A percentile compares a stretch with the other conserved stretches of the same genome.
phyloP scores from a whole-genome alignment of 257 asterid species.

The Primulina tabacum region DNA sequence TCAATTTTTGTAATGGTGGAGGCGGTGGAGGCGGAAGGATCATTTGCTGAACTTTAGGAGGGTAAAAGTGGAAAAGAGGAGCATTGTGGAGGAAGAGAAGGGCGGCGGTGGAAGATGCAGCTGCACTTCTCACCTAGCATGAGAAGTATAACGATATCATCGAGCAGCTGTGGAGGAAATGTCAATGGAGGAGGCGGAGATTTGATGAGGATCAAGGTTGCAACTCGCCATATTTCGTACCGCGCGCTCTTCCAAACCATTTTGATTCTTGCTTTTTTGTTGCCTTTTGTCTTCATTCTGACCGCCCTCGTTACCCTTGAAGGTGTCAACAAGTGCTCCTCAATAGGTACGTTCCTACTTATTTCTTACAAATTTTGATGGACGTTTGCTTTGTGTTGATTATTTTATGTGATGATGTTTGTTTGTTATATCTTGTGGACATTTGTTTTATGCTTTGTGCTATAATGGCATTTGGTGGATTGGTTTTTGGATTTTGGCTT shows the following conservation, averaged over 20 bases:
- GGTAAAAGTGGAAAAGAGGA: conserved; percentile 21
- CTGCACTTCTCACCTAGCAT: conserved; percentile 99
- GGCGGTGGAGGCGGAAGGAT: conserved; percentile 20
- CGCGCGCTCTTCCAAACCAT: conserved; percentile 80
- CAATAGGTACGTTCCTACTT: conserved; percentile 54
- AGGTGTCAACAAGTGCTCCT: conserved; percentile 98
- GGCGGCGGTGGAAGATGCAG: conserved; percentile 65
- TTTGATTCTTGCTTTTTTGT: conserved; percentile 74
- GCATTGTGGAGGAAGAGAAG: conserved; percentile 17
- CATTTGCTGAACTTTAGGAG: conserved; percentile 29
- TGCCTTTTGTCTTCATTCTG: conserved; percentile 91
- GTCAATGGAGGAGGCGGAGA: conserved; percentile 59
- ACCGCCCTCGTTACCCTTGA: conserved; percentile 92
- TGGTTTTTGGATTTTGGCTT: too few species aligned
- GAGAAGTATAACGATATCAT: conserved; percentile 98
- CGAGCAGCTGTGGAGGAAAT: conserved; percentile 57
- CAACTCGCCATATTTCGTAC: conserved; percentile 79
- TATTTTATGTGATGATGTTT: neutral
- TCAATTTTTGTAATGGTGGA: conserved; percentile 26
- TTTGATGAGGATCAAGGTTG: conserved; percentile 94
- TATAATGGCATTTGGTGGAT: too few species aligned
- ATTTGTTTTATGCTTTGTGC: too few species aligned
- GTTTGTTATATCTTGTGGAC: too few species aligned
- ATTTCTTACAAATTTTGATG: neutral
- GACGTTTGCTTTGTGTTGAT: neutral